phyloP scores from a whole-genome alignment of 2,329 filamentous ascomycete genomes.

The Salinomyces thailandicus region DNA sequence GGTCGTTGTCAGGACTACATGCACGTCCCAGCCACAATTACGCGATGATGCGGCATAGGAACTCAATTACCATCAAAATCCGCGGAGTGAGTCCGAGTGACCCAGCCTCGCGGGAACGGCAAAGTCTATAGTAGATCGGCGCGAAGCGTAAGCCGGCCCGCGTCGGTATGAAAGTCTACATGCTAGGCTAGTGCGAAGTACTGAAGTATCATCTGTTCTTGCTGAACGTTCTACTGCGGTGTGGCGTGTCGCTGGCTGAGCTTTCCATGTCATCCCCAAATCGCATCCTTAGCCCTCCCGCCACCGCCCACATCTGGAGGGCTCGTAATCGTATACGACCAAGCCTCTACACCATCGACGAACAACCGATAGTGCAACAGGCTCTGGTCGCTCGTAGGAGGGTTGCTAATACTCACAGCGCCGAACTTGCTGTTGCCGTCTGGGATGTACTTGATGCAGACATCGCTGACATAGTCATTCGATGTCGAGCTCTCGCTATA shows the following conservation, averaged over 20 bases:
- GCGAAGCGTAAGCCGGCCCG: too few species aligned
- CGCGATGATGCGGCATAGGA: too few species aligned
- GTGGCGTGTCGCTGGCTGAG: too few species aligned
- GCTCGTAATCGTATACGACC: conserved; percentile 49
- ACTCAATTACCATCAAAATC: too few species aligned
- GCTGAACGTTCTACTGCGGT: not conserved
- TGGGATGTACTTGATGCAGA: conserved; percentile 75
- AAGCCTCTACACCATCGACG: conserved; percentile 67
- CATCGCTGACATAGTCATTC: conserved; percentile 61
- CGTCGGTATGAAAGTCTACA: not conserved
- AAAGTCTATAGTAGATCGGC: too few species aligned
- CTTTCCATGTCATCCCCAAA: conserved; percentile 32
- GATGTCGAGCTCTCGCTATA: conserved; percentile 53
- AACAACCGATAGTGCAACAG: conserved; percentile 71
- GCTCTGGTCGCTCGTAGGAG: conserved; percentile 54
- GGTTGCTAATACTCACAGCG: conserved; percentile 64
- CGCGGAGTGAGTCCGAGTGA: too few species aligned
- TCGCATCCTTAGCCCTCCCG: conserved; percentile 34
- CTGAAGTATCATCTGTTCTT: not conserved
- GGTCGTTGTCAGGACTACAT: too few species aligned
- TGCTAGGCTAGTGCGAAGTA: not conserved
- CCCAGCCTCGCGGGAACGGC: not conserved
- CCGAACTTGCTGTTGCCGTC: conserved; percentile 85
- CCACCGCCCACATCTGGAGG: conserved; percentile 32
- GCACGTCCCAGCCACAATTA: too few species aligned